Percentiles rank a stretch among this genome's conserved stretches.
Evolutionary conservation across 1,139 yeast species (phyloP).

Genomic region (Scheffersomyces illinoinensis): DNA sequence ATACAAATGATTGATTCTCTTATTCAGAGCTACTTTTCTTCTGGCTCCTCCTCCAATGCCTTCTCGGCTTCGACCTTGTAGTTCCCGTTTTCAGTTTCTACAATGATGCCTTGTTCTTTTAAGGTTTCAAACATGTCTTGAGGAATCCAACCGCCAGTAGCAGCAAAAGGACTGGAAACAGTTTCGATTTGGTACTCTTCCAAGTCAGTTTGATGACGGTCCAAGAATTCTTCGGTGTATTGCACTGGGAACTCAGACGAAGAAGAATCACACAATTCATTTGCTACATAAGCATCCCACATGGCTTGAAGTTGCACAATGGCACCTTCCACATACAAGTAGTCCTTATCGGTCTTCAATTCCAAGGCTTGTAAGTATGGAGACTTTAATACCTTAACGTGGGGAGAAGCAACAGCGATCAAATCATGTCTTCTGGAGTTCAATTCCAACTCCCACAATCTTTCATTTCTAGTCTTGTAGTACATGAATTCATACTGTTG

Average conservation of each 20-base stretch:
- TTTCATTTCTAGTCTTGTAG: conserved; percentile 87
- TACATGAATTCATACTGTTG: conserved; percentile 84
- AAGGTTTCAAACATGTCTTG: conserved; percentile 83
- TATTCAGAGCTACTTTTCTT: conserved; percentile 1
- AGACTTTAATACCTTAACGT: conserved; percentile 63
- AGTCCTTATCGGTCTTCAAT: conserved; percentile 61
- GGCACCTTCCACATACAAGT: conserved; percentile 64
- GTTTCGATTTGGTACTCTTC: conserved; percentile 68
- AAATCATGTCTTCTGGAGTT: conserved; percentile 64
- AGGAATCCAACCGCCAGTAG: conserved; percentile 95
- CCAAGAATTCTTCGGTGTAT: conserved; percentile 55
- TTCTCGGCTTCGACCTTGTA: conserved; percentile 41
- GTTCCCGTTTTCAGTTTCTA: conserved; percentile 35
- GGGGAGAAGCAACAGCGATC: conserved; percentile 79
- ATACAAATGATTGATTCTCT: not conserved
- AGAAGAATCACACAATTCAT: conserved; percentile 52
- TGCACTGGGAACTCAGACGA: conserved; percentile 57
- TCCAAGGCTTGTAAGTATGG: conserved; percentile 70
- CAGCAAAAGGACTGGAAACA: conserved; percentile 76
- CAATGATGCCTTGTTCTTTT: conserved; percentile 64
- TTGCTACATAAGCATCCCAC: conserved; percentile 71
- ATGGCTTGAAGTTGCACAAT: conserved; percentile 72
- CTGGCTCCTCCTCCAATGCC: conserved; percentile 25
- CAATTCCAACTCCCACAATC: conserved; percentile 78
- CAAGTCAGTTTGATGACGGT: conserved; percentile 57